Evolutionary conservation across 768 basidiomycete genomes (phyloP).

Genomic region (Coprinopsis sp.): DNA sequence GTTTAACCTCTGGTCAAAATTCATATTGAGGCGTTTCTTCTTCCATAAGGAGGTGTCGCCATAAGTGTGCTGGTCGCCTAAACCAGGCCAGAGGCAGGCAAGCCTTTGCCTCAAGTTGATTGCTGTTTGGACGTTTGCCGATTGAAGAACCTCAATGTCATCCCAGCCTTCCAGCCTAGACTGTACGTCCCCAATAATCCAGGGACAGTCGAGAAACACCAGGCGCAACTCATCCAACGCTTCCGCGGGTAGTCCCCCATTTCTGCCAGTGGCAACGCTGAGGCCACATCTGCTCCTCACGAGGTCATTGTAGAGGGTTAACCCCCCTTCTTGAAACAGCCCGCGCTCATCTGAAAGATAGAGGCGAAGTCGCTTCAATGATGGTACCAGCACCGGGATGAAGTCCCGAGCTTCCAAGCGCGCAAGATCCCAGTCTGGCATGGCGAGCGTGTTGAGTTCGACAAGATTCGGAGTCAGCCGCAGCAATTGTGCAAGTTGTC

Average conservation of each 20-base stretch:
- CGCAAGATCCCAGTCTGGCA: conserved; percentile 1
- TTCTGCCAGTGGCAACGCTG: no score
- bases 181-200: no score
- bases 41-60: neutral
- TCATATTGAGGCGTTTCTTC: no score
- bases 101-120: no score
- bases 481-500: conserved; percentile 8
- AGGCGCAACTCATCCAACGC: no score
- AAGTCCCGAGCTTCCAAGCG: neutral
- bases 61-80: neutral
- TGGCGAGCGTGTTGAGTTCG: conserved; percentile 10
- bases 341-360: conserved; percentile 4
- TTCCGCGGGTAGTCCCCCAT: no score
- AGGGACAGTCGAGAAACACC: no score
- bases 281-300: conserved; percentile 8
- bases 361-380: conserved; percentile 5
- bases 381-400: conserved; percentile 4
- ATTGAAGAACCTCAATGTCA: no score
- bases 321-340: conserved; percentile 8
- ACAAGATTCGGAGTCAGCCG: conserved; percentile 5
- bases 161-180: no score
- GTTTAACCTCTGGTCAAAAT: no score
- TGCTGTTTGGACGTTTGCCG: no score
- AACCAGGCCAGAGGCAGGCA: no score
- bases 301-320: neutral